A percentile compares a stretch with the other conserved stretches of the same genome.
Conservation (phyloP, 352 stramenopile genomes). For the Phytopythium sindhum region DNA sequence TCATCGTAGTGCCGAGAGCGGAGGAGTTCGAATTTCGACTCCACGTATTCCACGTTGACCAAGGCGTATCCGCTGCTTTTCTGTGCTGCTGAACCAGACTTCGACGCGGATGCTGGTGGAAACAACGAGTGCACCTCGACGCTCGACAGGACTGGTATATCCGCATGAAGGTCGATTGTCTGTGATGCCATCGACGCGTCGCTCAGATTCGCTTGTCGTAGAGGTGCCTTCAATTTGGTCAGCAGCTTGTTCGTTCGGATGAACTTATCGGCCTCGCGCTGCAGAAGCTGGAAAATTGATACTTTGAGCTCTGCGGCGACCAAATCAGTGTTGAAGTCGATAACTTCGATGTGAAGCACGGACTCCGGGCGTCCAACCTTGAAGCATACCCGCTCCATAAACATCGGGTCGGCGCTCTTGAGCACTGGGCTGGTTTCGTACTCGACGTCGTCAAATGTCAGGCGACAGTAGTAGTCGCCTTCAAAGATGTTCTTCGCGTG, state of each 20-base stretch:
- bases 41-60: constrained; percentile 62
- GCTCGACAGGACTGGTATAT: constrained; percentile 28
- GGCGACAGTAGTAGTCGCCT: constrained; percentile 80
- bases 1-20: constrained; percentile 55
- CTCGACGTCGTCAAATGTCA: constrained; percentile 60
- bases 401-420: constrained; percentile 86
- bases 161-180: constrained; percentile 23
- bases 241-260: constrained; percentile 45
- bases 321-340: constrained; percentile 81
- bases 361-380: constrained; percentile 57
- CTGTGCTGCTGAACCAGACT: constrained; percentile 24
- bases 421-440: constrained; percentile 82
- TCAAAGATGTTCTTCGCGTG: constrained; percentile 88
- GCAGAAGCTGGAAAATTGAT: constrained; percentile 78
- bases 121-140: constrained; percentile 50
- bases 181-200: constrained; percentile 28
- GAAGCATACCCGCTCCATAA: constrained; percentile 80
- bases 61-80: constrained; percentile 57
- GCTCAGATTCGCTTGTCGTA: constrained; percentile 47
- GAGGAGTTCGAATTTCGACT: constrained; percentile 70
- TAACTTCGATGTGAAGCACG: constrained; percentile 64
- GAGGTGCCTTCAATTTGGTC: constrained; percentile 35
- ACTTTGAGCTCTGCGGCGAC: constrained; percentile 64
- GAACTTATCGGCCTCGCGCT: constrained; percentile 67
- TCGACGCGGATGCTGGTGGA: constrained; percentile 17